Percentiles rank a stretch among this genome's conserved stretches.
phyloP scores from a whole-genome alignment of 129 eudicot species.

The Artemisia argyi region DNA sequence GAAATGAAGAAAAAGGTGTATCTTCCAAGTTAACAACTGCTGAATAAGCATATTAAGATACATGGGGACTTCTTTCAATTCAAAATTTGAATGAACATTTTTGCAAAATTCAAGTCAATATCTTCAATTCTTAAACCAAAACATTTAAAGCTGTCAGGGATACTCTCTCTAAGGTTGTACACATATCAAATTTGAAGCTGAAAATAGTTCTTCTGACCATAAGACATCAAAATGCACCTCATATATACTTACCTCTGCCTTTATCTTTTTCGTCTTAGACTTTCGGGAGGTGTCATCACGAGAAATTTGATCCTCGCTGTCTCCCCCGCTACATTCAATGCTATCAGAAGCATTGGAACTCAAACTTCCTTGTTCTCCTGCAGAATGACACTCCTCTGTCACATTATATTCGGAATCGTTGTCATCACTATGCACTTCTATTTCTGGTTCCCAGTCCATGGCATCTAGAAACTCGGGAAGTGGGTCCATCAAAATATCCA shows the following conservation, averaged over 20 bases:
- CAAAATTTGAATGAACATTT: too few species aligned
- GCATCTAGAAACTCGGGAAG: slow-evolving; percentile 84
- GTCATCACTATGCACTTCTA: slow-evolving; percentile 80
- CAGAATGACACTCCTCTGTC: slow-evolving; percentile 71
- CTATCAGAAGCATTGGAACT: slow-evolving; percentile 59
- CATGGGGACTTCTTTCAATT: too few species aligned
- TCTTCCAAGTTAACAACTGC: too few species aligned
- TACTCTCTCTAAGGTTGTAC: slow-evolving; percentile 9
- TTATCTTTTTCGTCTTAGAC: slow-evolving; percentile 72
- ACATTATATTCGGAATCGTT: slow-evolving; percentile 84
- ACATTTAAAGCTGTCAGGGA: background rate
- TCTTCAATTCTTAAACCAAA: slow-evolving; percentile 10
- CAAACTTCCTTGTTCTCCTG: slow-evolving; percentile 64
- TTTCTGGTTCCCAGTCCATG: slow-evolving; percentile 98
- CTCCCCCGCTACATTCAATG: slow-evolving; percentile 52
- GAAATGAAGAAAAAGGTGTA: background rate
- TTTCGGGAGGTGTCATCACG: slow-evolving; percentile 56
- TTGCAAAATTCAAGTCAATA: background rate
- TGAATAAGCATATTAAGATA: too few species aligned
- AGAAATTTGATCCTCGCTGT: slow-evolving; percentile 59
- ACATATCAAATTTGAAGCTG: slow-evolving; percentile 2
- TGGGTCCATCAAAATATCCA: slow-evolving; percentile 82
- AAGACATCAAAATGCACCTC: background rate
- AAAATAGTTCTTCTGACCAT: background rate
- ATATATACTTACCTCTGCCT: slow-evolving; percentile 50